A percentile compares a stretch with the other conserved stretches of the same genome.
Evolutionary conservation across 2,329 filamentous ascomycete species (phyloP).

Genomic region (Talaromyces sp.): DNA sequence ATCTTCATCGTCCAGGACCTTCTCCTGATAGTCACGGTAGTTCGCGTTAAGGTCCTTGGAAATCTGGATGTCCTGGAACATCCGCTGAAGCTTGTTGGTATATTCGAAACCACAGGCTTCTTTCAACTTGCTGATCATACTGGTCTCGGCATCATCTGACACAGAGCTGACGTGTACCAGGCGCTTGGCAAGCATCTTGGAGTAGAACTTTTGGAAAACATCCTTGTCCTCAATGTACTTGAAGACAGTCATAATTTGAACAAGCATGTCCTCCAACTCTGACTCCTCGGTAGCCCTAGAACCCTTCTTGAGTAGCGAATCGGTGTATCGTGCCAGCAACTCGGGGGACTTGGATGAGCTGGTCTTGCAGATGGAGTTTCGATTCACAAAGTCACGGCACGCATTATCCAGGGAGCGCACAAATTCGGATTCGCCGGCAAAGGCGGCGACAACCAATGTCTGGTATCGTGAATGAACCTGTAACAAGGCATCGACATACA

Average conservation of each 20-base stretch:
- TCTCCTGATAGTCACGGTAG: conserved; percentile 73
- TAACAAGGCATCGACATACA: conserved; percentile 90
- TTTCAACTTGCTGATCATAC: conserved; percentile 99
- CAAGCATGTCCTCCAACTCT: conserved; percentile 81
- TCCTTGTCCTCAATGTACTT: conserved; percentile 99
- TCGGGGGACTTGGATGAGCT: conserved; percentile 93
- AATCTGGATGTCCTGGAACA: conserved; percentile 99
- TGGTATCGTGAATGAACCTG: conserved; percentile 94
- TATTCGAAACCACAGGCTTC: conserved; percentile 98
- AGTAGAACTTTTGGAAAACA: conserved; percentile 99
- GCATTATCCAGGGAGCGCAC: conserved; percentile 94
- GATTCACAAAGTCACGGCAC: conserved; percentile 95
- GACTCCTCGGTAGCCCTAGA: conserved; percentile 89
- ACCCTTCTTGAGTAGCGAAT: conserved; percentile 83
- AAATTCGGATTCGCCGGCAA: conserved; percentile 93
- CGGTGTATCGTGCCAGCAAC: conserved; percentile 89
- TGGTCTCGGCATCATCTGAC: conserved; percentile 94
- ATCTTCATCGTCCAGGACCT: conserved; percentile 59
- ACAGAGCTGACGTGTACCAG: conserved; percentile 93
- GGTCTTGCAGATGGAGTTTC: conserved; percentile 91
- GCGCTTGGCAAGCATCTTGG: conserved; percentile 89
- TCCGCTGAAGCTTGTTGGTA: conserved; percentile 97
- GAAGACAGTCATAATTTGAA: conserved; percentile 98
- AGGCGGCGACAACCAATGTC: conserved; percentile 83
- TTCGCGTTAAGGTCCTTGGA: conserved; percentile 92